These are phyloP conservation scores for Akanthomyces muscarius DNA, from an alignment of 2,329 filamentous ascomycete genomes.

Conservation along the genomic window DNA sequence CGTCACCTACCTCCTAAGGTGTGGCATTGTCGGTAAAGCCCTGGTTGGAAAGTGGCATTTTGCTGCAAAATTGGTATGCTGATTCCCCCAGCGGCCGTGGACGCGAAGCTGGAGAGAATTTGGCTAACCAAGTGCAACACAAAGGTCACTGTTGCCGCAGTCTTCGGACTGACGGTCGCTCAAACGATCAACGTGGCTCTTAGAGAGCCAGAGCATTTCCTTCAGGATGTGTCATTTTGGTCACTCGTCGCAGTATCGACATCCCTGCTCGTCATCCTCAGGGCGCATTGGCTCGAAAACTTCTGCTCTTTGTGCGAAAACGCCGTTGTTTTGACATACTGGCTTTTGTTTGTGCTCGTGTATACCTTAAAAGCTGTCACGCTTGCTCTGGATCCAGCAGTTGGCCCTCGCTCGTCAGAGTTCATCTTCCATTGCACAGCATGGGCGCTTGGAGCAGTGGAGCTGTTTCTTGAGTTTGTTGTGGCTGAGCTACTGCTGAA, in stretches of 20 bases:
- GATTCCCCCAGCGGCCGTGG: slow-evolving; percentile 7
- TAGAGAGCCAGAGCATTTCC: slow-evolving; percentile 59
- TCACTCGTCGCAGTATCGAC: slow-evolving; percentile 63
- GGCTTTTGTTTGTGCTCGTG: slow-evolving; percentile 72
- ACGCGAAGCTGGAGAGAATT: slow-evolving; percentile 16
- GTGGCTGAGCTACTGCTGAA: slow-evolving; percentile 67
- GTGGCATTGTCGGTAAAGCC: slow-evolving; percentile 52
- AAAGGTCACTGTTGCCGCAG: slow-evolving; percentile 56
- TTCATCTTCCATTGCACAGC: slow-evolving; percentile 67
- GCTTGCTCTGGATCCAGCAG: slow-evolving; percentile 65
- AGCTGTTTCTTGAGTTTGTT: slow-evolving; percentile 73
- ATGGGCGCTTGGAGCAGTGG: slow-evolving; percentile 59
- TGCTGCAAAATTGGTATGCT: slow-evolving; percentile 72
- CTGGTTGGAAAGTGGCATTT: slow-evolving; percentile 83
- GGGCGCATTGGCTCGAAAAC: slow-evolving; percentile 76
- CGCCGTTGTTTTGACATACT: slow-evolving; percentile 80
- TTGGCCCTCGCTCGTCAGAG: slow-evolving; percentile 58
- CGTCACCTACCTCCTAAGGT: slow-evolving; percentile 71
- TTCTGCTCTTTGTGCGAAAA: slow-evolving; percentile 73
- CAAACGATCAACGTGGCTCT: slow-evolving; percentile 54
- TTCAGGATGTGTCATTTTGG: slow-evolving; percentile 74
- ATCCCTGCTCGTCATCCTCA: slow-evolving; percentile 65
- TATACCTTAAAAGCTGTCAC: slow-evolving; percentile 75
- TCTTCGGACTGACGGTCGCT: slow-evolving; percentile 63
- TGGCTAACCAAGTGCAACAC: slow-evolving; percentile 11